Evolutionary conservation across 441 rosid species (phyloP).

Genomic region (Bruguiera hainesii): DNA sequence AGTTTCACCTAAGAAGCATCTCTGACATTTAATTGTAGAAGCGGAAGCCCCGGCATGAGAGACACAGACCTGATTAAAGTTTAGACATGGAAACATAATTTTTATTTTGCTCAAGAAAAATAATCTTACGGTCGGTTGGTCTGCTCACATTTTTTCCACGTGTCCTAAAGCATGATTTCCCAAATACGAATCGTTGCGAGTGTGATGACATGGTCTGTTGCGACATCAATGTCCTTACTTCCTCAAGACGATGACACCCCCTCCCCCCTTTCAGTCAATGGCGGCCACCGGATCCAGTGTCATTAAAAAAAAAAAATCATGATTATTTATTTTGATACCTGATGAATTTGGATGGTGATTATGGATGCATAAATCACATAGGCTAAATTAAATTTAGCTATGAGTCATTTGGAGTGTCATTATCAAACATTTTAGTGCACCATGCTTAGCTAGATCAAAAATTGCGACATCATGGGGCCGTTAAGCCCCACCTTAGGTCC

Average conservation of each 20-base stretch:
- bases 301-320: not conserved
- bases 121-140: constrained; percentile 7
- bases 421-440: constrained; percentile 12
- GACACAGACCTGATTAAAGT: not conserved
- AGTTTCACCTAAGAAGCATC: too few species aligned
- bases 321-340: not conserved
- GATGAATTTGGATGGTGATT: not conserved
- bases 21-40: not conserved
- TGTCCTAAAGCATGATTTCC: not conserved
- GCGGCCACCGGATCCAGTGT: not conserved
- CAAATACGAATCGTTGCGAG: too few species aligned
- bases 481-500: constrained; percentile 20
- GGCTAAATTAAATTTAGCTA: not conserved
- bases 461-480: constrained; percentile 14
- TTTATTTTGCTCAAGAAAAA: not conserved
- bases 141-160: not conserved
- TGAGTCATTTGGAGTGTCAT: constrained; percentile 13
- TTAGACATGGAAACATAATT: not conserved
- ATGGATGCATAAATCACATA: not conserved
- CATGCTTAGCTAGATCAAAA: constrained; percentile 15
- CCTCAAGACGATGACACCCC: too few species aligned
- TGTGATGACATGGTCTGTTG: constrained; percentile 16
- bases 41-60: not conserved
- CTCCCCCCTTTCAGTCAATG: not conserved
- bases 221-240: not conserved